Evolutionary conservation across 257 asterid genomes (phyloP), one percentile per base, ranked within the genome.

Genomic region (Lavandula angustifolia): DNA sequence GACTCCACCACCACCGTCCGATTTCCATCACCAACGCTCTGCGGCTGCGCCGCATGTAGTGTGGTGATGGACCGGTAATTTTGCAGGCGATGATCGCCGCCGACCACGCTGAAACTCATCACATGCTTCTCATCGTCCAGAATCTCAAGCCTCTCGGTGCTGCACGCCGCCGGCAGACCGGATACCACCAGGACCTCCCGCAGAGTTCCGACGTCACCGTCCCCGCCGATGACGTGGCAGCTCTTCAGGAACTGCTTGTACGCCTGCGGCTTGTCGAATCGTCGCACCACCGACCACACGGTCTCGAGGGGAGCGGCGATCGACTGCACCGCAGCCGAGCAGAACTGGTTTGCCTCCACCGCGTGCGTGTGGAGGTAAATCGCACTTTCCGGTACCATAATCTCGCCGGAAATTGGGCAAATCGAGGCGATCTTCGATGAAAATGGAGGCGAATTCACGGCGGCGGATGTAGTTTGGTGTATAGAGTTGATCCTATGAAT

Each of bases 151-250:
- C 95, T 67, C 75, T 90, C 97, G 1, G 87, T 90, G 80, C 95
- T 87, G 18, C 56, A 69, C 44, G 43, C 87, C 7, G 95, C 97
- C 22, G 97, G 97, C 1, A 90, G 76, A 0, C 97, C 97, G 3
- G 97, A 90, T 1, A 87, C 83, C 52, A 90, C 95, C n/a, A 57
- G 75, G 35, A 90, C 97, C 80, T 87, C 95, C 57, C 97, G 73
- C 44, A 87, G 83, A 0, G 83, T 74, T 6, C 97, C 97, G 16
- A 89, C 94, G 57, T 72, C 72, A 18, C 95, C 92, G 48, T 80
- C 90, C 5, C 94, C 97, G 52, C 50, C 53, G 60, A 85, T 76
- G 63, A 87, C 86, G 68, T 76, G 67, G 76, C 97, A 90, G 72
- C 95, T 84, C 82, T 82, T 87, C 3, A 90, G 67, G 70, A 90